These are phyloP conservation scores for Populus nigra DNA, from an alignment of 345 rosid genomes.

Conservation along the genomic window DNA sequence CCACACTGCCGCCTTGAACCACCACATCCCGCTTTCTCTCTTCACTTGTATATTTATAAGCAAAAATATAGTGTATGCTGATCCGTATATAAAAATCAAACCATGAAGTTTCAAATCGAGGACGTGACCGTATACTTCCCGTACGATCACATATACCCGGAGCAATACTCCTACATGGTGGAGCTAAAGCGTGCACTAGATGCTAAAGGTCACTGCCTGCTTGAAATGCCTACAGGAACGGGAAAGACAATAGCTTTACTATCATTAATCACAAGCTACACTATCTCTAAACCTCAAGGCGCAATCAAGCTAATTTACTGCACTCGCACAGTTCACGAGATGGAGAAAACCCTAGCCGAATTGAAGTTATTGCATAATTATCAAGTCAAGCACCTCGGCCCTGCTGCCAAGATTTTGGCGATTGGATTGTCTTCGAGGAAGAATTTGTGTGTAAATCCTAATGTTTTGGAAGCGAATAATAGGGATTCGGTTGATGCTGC, in stretches of 20 bases:
- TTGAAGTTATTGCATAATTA: conserved; percentile 71
- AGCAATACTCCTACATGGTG: conserved; percentile 88
- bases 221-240: conserved; percentile 99
- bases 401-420: conserved; percentile 71
- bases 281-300: conserved; percentile 60
- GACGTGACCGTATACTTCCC: conserved; percentile 89
- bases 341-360: conserved; percentile 96
- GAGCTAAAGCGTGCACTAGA: conserved; percentile 92
- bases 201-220: conserved; percentile 96
- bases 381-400: conserved; percentile 63
- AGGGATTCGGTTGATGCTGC: conserved; percentile 97
- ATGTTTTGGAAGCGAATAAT: conserved; percentile 75
- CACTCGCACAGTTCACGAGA: conserved; percentile 97
- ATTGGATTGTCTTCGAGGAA: conserved; percentile 82
- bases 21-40: too few species aligned
- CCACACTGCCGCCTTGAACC: too few species aligned
- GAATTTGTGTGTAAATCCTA: conserved; percentile 81
- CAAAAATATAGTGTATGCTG: too few species aligned
- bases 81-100: too few species aligned
- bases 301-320: conserved; percentile 88
- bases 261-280: conserved; percentile 86
- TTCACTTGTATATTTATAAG: neutral
- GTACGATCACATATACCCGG: conserved; percentile 91
- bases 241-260: conserved; percentile 95
- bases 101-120: conserved; percentile 85